Evolutionary conservation across 768 basidiomycete genomes (phyloP), one percentile per base, ranked within the genome.

Genomic region (Trametes cinnabarina): DNA sequence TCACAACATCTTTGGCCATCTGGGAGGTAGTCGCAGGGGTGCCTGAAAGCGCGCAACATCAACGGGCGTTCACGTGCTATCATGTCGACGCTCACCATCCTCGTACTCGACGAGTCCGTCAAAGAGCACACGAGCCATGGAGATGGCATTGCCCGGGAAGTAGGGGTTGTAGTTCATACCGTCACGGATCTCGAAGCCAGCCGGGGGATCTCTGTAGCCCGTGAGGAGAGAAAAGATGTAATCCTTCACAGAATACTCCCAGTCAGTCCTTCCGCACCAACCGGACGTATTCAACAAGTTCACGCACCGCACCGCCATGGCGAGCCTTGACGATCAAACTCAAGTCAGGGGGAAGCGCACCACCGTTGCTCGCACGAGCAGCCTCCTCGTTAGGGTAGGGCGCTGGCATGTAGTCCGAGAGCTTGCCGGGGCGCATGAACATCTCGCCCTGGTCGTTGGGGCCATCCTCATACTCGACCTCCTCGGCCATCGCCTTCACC

Each of bases 121-220:
- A 71, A 91, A 98, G 64, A 98, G 77, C 34, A 98, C 85, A 69
- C 96, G 92, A 50, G 93, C 94, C 97, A 99, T 99, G 70, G 92
- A 90, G 60, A 98, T 98, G 64, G 94, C 94, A 68, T 95, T 96
- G 53, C 97, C 94, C 40, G 96, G 96, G 90, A 99, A 99, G 80
- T 88, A 98, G 19, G 94, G 94, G 77, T 93, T 94, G 82, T 97
- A 98, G 83, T 95, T 97, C 92, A 98, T 90, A 65, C 93, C 96
- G 51, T 98, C 96, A 73, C 92, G 92, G 63, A 96, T 81, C 71
- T 93, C 91, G 61, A 96, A 90, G 58, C 93, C 94, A 58, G 96
- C 93, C 41, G 97, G 97, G 50, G 97, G 89, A 67, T 98, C 97
- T 41, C 93, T 80, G 76, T 98, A 98, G 57, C 97, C 97, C 30